Evolutionary conservation across 306 rosid species (phyloP).

Genomic region (Ammopiptanthus mongolicus): DNA sequence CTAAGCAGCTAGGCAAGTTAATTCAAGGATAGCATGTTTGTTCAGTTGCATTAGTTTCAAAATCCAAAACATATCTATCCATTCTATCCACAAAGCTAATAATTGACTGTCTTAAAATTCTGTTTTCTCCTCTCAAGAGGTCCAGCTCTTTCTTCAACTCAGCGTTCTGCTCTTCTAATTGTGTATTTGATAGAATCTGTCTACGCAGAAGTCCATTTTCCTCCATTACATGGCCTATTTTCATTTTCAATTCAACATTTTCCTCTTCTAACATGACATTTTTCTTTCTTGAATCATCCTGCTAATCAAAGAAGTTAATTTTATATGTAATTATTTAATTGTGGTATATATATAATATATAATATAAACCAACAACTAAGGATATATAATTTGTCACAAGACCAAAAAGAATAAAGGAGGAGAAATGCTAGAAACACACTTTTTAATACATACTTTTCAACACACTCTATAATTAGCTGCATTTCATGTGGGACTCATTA

Average conservation of each 20-base stretch:
- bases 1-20: background rate
- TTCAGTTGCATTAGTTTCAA: slow-evolving; percentile 26
- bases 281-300: slow-evolving; percentile 36
- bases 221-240: slow-evolving; percentile 21
- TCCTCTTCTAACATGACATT: slow-evolving; percentile 28
- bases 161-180: slow-evolving; percentile 27
- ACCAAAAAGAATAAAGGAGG: background rate
- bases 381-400: slow-evolving; percentile 19
- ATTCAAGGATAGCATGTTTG: slow-evolving; percentile 17
- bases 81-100: slow-evolving; percentile 8
- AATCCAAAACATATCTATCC: slow-evolving; percentile 25
- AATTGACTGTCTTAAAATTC: slow-evolving; percentile 5
- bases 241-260: slow-evolving; percentile 30
- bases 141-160: slow-evolving; percentile 39
- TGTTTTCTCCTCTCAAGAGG: slow-evolving; percentile 28
- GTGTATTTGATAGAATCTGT: slow-evolving; percentile 13
- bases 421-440: too few relatives aligned
- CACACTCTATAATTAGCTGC: too few relatives aligned
- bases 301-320: slow-evolving; percentile 14
- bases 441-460: too few relatives aligned
- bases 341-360: background rate
- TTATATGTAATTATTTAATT: background rate
- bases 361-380: background rate
- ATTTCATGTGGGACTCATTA: too few relatives aligned
- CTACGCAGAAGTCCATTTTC: slow-evolving; percentile 34